phyloP scores from a whole-genome alignment of 2,329 filamentous ascomycete genomes.

The Botrytis hyacinthi region DNA sequence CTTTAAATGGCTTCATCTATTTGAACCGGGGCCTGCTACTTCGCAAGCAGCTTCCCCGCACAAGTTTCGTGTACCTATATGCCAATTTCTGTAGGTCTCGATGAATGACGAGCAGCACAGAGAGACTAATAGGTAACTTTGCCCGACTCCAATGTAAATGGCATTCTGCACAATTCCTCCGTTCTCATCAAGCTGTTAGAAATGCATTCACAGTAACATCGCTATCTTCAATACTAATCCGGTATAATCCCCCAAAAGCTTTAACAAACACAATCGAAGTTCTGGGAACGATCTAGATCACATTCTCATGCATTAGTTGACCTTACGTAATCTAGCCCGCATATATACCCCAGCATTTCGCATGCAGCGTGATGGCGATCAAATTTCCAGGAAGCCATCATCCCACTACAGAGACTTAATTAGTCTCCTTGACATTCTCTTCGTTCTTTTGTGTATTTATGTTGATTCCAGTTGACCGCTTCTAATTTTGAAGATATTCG shows the following conservation, averaged over 20 bases:
- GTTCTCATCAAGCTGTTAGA: no score
- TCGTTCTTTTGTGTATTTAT: neutral
- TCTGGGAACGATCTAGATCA: constrained; percentile 9
- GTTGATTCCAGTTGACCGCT: neutral
- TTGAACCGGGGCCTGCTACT: neutral
- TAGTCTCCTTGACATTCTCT: neutral
- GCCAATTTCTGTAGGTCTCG: neutral
- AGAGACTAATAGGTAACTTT: neutral
- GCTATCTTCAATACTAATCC: neutral
- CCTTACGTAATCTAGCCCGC: neutral
- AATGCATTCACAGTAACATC: neutral
- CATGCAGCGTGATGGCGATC: neutral
- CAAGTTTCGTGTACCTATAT: neutral
- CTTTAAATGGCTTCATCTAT: neutral
- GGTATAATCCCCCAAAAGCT: neutral
- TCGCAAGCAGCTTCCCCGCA: neutral
- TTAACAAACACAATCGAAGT: neutral
- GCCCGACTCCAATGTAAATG: neutral
- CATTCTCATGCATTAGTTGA: neutral
- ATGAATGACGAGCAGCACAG: neutral
- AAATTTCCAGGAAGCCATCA: neutral
- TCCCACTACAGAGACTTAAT: neutral
- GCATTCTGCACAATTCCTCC: neutral
- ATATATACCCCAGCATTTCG: neutral
- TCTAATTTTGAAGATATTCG: neutral